phyloP scores from a whole-genome alignment of 2,329 filamentous ascomycete genomes.

The Trichocomaceae sp. region DNA sequence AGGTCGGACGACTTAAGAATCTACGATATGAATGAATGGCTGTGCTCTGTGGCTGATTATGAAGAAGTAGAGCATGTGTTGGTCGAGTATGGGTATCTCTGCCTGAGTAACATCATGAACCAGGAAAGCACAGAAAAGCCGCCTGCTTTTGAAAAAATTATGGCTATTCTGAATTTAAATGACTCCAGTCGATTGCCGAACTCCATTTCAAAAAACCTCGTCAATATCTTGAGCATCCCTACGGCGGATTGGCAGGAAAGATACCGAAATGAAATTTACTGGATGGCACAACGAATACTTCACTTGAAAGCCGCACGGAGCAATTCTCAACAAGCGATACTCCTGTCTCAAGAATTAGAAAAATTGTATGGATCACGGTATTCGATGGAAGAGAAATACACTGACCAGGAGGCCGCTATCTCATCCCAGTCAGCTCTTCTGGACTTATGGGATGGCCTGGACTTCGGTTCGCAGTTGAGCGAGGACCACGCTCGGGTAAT shows the following conservation, averaged over 20 bases:
- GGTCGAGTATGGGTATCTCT: slow-evolving; percentile 6
- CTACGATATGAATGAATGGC: slow-evolving; percentile 3
- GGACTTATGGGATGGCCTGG: slow-evolving; percentile 1
- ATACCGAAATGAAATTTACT: slow-evolving; percentile 3
- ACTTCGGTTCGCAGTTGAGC: background rate
- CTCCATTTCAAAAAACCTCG: background rate
- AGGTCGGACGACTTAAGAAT: background rate
- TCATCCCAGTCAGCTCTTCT: background rate
- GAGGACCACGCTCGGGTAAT: background rate
- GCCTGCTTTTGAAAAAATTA: background rate
- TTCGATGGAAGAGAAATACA: background rate
- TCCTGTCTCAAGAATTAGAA: background rate
- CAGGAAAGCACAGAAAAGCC: background rate
- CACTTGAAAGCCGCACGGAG: background rate
- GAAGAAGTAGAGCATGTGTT: background rate
- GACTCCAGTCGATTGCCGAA: background rate
- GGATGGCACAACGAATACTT: slow-evolving; percentile 2
- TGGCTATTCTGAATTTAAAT: background rate
- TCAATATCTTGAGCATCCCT: slow-evolving; percentile 2
- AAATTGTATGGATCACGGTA: background rate
- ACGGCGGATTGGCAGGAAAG: background rate
- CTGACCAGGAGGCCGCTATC: background rate
- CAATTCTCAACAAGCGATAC: background rate
- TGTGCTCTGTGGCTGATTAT: slow-evolving; percentile 7
- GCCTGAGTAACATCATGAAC: slow-evolving; percentile 1